Percentiles rank a stretch among this genome's conserved stretches.
Evolutionary conservation across 1,139 yeast species (phyloP).

Genomic region (Diutina neorugosa): DNA sequence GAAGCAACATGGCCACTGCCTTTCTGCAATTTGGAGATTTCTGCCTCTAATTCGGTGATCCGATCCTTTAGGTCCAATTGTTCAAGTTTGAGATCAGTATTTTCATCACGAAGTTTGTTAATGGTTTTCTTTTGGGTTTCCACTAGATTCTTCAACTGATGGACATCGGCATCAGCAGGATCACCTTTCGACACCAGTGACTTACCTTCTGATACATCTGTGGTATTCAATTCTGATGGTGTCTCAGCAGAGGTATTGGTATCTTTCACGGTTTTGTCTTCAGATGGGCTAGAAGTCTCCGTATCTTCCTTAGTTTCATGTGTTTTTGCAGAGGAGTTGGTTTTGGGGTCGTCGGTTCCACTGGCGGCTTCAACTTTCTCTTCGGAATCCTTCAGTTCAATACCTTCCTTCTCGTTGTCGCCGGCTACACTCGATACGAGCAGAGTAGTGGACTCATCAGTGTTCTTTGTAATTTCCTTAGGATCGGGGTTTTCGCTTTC

Average conservation of each 20-base stretch:
- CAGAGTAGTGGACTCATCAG: neutral
- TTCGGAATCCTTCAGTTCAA: no score
- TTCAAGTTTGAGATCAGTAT: constrained; percentile 28
- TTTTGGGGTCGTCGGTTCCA: no score
- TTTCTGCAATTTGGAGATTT: neutral
- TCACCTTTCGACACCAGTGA: neutral
- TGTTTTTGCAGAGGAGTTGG: no score
- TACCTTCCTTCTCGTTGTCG: no score
- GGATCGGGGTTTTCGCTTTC: neutral
- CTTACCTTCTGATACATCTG: neutral
- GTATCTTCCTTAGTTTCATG: no score
- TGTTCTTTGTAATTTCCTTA: constrained; percentile 8
- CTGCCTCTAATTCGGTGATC: constrained; percentile 7
- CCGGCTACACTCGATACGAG: no score
- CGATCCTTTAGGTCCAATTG: constrained; percentile 8
- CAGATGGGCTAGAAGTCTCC: no score
- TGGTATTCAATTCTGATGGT: no score
- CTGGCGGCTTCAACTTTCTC: no score
- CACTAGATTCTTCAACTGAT: constrained; percentile 10
- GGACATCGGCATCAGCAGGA: constrained; percentile 6
- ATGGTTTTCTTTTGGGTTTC: constrained; percentile 24
- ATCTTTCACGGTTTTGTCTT: no score
- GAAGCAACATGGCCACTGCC: constrained; percentile 10
- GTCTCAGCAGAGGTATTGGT: no score
- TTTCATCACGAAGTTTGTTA: constrained; percentile 28